Percentiles rank a stretch among this genome's conserved stretches.
Evolutionary conservation across 208 protist genomes (phyloP).

Genomic region (Trypanosoma conorhini): DNA sequence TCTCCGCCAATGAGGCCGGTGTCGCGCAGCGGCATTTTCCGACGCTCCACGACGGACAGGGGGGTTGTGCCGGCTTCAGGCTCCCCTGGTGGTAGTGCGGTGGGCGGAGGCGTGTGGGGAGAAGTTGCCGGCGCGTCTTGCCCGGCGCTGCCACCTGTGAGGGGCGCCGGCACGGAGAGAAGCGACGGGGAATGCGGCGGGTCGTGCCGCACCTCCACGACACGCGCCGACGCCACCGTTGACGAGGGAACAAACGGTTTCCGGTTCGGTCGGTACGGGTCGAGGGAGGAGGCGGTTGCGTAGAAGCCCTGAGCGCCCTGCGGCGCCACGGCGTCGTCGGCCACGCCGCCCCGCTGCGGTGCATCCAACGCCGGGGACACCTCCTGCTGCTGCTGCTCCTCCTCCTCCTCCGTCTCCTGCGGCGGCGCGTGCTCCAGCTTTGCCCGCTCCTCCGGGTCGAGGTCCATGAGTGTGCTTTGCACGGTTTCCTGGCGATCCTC

Average conservation of each 20-base stretch:
- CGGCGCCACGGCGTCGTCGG: background rate
- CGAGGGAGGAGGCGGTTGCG: background rate
- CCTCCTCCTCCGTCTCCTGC: background rate
- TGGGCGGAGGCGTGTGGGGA: background rate
- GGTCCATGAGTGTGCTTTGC: constrained; percentile 1
- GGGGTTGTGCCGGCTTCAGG: background rate
- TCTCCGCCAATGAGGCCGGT: constrained; percentile 22
- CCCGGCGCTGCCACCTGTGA: background rate
- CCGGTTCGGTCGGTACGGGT: background rate
- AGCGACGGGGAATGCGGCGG: background rate
- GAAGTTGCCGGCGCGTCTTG: background rate
- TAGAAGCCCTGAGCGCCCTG: background rate
- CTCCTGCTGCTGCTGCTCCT: background rate
- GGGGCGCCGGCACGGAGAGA: background rate
- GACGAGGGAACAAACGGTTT: background rate
- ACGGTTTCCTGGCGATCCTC: background rate
- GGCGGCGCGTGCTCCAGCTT: background rate
- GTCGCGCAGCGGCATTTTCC: constrained; percentile 9
- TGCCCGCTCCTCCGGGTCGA: background rate
- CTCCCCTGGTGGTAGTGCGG: background rate
- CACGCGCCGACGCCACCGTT: background rate
- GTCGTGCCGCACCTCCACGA: background rate
- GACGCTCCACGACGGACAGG: background rate
- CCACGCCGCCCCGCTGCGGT: background rate
- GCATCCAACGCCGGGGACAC: background rate